Conservation (phyloP, 192 early-diverging fungal genomes). For the Coemansia furcata region DNA sequence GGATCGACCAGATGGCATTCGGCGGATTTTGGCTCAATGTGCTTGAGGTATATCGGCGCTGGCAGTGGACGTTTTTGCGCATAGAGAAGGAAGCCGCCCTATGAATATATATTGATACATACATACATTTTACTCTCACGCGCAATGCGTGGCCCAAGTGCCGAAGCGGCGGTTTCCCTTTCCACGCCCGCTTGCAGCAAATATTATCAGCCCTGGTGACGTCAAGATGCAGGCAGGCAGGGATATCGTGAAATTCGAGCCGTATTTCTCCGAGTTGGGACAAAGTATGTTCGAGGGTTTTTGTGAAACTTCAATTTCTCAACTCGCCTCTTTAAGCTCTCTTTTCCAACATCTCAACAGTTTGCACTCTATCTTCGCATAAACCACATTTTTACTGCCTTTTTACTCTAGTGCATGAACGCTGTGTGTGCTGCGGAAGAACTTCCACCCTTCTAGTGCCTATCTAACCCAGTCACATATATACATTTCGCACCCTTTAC, state of each 20-base stretch:
- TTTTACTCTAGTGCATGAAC: neutral
- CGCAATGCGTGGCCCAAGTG: neutral
- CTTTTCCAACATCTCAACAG: neutral
- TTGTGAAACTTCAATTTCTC: neutral
- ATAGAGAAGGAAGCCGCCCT: conserved; percentile 62
- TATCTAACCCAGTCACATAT: neutral
- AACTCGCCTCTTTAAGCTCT: neutral
- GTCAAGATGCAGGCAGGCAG: neutral
- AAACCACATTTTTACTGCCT: neutral
- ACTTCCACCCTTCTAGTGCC: neutral
- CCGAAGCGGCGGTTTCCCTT: neutral
- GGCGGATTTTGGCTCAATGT: conserved; percentile 75
- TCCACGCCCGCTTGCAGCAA: neutral
- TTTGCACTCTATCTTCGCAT: neutral
- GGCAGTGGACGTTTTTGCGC: conserved; percentile 94
- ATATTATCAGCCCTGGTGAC: neutral
- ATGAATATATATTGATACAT: neutral
- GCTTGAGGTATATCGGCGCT: conserved; percentile 81
- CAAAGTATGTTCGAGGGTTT: neutral
- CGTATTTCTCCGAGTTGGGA: neutral
- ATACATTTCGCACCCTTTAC: neutral
- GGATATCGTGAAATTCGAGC: neutral
- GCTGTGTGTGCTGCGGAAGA: neutral
- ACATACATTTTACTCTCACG: neutral
- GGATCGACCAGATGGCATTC: conserved; percentile 63